Evolutionary conservation across 305 asterid genomes (phyloP).

Genomic region (Fraxinus xanthoxyloides): DNA sequence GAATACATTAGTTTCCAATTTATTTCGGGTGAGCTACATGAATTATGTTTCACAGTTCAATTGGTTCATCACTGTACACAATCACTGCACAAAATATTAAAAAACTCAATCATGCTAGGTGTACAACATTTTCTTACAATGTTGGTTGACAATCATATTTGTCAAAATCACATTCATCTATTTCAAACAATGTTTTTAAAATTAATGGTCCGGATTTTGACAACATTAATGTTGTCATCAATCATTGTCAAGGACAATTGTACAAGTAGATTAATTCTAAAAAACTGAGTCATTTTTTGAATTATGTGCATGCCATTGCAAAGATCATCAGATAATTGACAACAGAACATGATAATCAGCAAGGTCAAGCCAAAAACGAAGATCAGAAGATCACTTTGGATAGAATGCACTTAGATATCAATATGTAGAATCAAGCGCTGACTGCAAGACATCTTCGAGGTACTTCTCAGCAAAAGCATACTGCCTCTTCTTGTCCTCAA

Average conservation of each 20-base stretch:
- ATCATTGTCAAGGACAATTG: too few relatives aligned
- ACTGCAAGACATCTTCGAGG: slow-evolving; percentile 94
- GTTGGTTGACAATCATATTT: too few relatives aligned
- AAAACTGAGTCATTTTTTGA: background rate
- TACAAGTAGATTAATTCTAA: too few relatives aligned
- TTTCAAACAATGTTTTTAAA: too few relatives aligned
- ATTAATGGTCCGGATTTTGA: too few relatives aligned
- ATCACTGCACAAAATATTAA: background rate
- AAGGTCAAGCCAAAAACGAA: too few relatives aligned
- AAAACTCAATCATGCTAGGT: too few relatives aligned
- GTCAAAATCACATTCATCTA: too few relatives aligned
- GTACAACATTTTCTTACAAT: too few relatives aligned
- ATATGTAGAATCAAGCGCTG: slow-evolving; percentile 86
- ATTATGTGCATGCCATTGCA: background rate
- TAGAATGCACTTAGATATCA: slow-evolving; percentile 16
- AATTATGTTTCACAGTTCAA: background rate
- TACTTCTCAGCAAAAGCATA: slow-evolving; percentile 91
- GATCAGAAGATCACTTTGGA: background rate
- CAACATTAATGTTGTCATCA: too few relatives aligned
- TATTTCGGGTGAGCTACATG: background rate
- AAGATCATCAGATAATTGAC: background rate
- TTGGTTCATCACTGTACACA: background rate
- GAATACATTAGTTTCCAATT: background rate
- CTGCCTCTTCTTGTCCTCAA: slow-evolving; percentile 94
- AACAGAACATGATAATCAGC: background rate